Base-by-base conservation (phyloP, 768 basidiomycete species). In the Mycena chlorophos region DNA sequence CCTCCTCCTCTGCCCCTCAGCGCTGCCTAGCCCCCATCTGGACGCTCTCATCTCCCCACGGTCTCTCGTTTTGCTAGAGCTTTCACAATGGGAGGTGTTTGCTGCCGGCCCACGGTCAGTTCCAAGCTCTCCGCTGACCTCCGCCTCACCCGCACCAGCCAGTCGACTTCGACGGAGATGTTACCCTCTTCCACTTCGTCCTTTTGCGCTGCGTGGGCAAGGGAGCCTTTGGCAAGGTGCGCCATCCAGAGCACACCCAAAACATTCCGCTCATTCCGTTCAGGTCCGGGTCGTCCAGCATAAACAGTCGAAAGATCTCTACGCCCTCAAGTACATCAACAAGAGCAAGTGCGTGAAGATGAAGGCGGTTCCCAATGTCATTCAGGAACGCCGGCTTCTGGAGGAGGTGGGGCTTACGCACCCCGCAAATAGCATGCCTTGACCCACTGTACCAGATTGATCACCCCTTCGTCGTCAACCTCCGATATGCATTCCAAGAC, bases 231-330 rank as follows among this genome's bases (percentile, higher is more conserved):
- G 96, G 96, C 69, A 98, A 99, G 86, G 96, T 94, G 29, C 51
- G 73, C 68, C 10, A n/a, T 14, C 17, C 46, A 26, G 22, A 26
- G 22, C 31, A n/a, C 34, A 3, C 17, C 53, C n/a, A n/a, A n/a
- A 40, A 26, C 54, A 27, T 39, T 48, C 27, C 22, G 52, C 51
- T 28, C 25, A 52, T 20, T 51, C 40, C 47, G 20, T 49, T 38
- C 61, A 98, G 96, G 96, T 99, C 75, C 89, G 97, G 40, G 96
- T 99, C 57, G 97, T 99, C 5, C 96, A 99, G 73, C 97, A 98
- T 77, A 99, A 98, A 69, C 92, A 98, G 71, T 91, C 94, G n/a
- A 89, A 92, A 59, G 89, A 94, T 17, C 81, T 99, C 42, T 98
- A 94, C 66, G 97, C 97, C 4, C 85, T 99, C 71, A 99, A 99